These are phyloP conservation scores for Yamadazyma membranifaciens DNA, from an alignment of 1,139 yeast species.

Conservation along the genomic window DNA sequence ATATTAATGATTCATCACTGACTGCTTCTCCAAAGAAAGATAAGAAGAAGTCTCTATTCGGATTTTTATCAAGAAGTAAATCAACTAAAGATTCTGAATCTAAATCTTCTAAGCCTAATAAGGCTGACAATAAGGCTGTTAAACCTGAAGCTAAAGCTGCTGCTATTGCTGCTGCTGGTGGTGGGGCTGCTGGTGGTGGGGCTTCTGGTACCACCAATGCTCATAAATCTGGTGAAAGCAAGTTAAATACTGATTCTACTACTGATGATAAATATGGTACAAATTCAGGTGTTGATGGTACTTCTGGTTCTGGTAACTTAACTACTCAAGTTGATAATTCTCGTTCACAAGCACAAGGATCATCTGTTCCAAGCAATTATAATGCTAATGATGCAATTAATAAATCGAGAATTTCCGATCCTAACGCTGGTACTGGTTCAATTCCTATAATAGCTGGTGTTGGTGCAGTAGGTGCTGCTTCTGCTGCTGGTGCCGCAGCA, in stretches of 20 bases:
- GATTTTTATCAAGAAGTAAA: slow-evolving; percentile 6
- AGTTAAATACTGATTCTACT: not conserved
- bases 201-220: not conserved
- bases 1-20: not conserved
- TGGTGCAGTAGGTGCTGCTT: not conserved
- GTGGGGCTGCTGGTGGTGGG: not conserved
- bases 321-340: slow-evolving; percentile 4
- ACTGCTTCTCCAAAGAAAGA: slow-evolving; percentile 3
- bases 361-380: not conserved
- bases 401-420: not conserved
- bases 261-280: too few relatives aligned
- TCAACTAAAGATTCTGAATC: slow-evolving; percentile 1
- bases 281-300: slow-evolving; percentile 1
- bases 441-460: slow-evolving; percentile 3
- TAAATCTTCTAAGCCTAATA: not conserved
- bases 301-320: not conserved
- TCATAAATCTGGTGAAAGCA: not conserved
- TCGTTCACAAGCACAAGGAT: slow-evolving; percentile 2
- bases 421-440: not conserved
- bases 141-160: not conserved
- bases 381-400: not conserved
- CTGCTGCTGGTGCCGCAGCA: slow-evolving; percentile 3
- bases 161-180: not conserved
- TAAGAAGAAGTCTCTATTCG: slow-evolving; percentile 6
- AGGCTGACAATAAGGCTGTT: not conserved